Base-by-base conservation (phyloP, 225 moss, liverwort and hornwort species). In the Polytrichum commune region DNA sequence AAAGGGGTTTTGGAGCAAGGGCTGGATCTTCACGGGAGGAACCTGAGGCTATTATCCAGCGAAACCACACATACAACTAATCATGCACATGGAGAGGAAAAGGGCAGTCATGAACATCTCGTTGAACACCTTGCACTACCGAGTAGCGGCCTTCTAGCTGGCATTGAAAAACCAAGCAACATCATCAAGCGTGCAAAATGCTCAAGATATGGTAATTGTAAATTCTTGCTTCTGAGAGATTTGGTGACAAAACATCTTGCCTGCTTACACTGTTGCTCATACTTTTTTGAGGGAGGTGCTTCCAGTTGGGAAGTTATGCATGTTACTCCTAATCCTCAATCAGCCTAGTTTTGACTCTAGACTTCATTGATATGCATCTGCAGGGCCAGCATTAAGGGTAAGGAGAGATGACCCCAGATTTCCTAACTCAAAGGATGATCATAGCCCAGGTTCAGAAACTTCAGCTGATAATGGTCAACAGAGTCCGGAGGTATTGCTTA, bases 321-420 rank as follows among this genome's bases (percentile, higher is more conserved):
- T 13, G 46, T 46, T 46, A 46, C 46, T 46, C 46, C 13, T 46
- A 10, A 46, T 46, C 13, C 10, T 46, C 13, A 13, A 46, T 46
- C 46, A 46, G 13, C 46, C 46, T 46, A 46, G 3, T 46, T 3
- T 46, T 46, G 46, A 46, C 46, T 46, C 46, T 13, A 46, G 46
- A 46, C 13, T 46, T 46, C 46, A 46, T 46, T 46, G 46, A 46
- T 46, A 46, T 46, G 46, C 71, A 66, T 76, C 69, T 38, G 53
- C 81, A 87, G 87, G 83, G 75, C 76, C 83, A 64, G 83, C 87
- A 55, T 62, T 83, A 46, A 81, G 87, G 74, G 83, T 87, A 13
- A 74, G 65, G 46, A 81, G 78, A 76, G 83, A 72, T 74, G 81
- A 81, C 69, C 83, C 81, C 63, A 78, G 74, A 67, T 71, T 46